phyloP scores from a whole-genome alignment of 345 rosid species.

The Salix koriyanagi region DNA sequence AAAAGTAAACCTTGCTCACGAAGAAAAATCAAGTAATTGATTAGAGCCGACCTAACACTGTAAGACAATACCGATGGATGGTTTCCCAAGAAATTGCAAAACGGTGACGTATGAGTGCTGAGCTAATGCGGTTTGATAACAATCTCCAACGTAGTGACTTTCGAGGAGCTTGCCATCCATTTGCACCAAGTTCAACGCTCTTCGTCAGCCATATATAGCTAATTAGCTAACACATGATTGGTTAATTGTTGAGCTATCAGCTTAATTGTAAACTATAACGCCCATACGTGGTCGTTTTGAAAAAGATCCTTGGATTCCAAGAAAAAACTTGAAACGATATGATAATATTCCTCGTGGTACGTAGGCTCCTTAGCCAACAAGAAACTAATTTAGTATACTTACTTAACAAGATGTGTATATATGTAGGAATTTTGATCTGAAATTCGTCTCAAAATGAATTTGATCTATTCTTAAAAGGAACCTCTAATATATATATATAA shows the following conservation, averaged over 20 bases:
- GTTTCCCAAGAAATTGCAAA: background rate
- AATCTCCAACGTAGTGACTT: background rate
- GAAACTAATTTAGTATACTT: background rate
- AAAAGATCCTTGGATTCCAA: background rate
- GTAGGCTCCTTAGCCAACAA: background rate
- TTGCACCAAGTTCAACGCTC: background rate
- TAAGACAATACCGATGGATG: background rate
- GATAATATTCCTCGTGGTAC: too few species aligned
- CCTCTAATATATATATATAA: background rate
- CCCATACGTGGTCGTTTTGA: background rate
- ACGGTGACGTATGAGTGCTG: background rate
- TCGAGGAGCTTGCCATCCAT: background rate
- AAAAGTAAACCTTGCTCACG: background rate
- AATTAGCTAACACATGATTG: background rate
- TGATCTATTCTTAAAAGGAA: background rate
- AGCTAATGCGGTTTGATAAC: background rate
- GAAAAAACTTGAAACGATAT: background rate
- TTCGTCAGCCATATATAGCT: background rate
- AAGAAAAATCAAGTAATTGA: too few species aligned
- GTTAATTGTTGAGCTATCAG: background rate
- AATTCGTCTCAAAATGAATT: background rate
- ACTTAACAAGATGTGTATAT: background rate
- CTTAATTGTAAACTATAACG: background rate
- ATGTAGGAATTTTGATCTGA: background rate
- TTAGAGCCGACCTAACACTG: background rate